phyloP scores from a whole-genome alignment of 352 stramenopile species.

The Thraustochytrium striatum region DNA sequence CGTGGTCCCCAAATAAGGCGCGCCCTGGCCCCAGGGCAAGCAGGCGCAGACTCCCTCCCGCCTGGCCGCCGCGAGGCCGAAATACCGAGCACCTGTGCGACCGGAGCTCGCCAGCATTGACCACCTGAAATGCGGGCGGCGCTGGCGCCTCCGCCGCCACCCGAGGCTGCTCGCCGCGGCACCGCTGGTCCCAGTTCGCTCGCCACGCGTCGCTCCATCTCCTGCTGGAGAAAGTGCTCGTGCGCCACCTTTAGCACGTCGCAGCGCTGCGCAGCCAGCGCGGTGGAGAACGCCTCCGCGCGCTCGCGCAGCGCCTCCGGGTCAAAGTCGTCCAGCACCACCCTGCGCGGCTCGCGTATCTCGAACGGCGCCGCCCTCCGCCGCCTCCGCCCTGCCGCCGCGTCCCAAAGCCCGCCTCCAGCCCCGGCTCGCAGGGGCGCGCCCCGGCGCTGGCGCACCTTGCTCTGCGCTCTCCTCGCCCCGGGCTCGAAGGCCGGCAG shows the following conservation, averaged over 20 bases:
- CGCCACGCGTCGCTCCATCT: background rate
- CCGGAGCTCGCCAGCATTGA: too few species aligned
- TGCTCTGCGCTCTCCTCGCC: background rate
- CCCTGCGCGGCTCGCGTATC: too few species aligned
- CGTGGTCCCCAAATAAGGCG: too few species aligned
- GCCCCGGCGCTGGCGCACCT: background rate
- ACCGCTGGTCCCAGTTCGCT: background rate
- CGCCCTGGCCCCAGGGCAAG: too few species aligned
- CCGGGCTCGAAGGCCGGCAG: background rate
- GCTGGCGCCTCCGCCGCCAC: background rate
- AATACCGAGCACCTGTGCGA: too few species aligned
- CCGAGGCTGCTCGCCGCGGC: background rate
- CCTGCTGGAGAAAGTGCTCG: background rate
- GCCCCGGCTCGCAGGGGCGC: background rate
- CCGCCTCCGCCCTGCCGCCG: background rate
- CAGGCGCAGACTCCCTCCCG: too few species aligned
- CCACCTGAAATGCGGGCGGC: background rate
- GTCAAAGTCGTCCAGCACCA: background rate
- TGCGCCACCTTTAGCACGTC: background rate
- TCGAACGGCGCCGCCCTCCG: background rate
- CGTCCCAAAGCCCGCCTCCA: too few species aligned
- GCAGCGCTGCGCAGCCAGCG: background rate
- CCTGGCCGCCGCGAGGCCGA: too few species aligned
- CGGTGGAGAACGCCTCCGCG: background rate
- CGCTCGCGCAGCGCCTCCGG: background rate